Base-by-base conservation (phyloP, 768 basidiomycete species). In the Phallus indusiatus region DNA sequence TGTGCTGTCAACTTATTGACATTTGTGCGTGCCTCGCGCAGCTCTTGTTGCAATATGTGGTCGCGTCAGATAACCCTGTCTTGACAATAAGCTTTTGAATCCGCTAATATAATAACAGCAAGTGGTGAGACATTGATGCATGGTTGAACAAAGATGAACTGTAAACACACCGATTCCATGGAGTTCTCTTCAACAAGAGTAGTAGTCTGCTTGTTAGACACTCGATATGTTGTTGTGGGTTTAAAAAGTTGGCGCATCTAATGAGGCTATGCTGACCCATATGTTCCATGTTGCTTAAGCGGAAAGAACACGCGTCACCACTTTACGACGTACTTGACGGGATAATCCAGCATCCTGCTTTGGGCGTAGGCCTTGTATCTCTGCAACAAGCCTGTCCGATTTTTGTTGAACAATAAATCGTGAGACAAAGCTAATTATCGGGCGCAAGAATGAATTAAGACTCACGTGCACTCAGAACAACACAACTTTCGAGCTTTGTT, bases 381-480 rank as follows among this genome's bases (percentile, higher is more conserved):
- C 66, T 88, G 84, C 52, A 96, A 71, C 51, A 72, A 4, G 94
- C 93, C 70, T 93, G 90, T 12, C 93, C 93, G 28, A 95, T 86
- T 77, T 94, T 91, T 92, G 64, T 37, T 53, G 49, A 36, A 28
- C 35, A n/a, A 24, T 35, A 33, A 46, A n/a, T 48, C 22, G 53
- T 36, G n/a, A n/a, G n/a, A n/a, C n/a, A n/a, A n/a, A n/a, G n/a
- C n/a, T n/a, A n/a, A n/a, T n/a, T n/a, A 61, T 50, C 37, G n/a
- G n/a, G 10, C 21, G 18, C 35, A 58, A 53, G 24, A n/a, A 4
- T 17, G 24, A 16, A 34, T 35, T 24, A 42, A 28, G 35, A 76
- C 86, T 66, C 66, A 94, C 93, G 90, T 66, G 90, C 93, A 69
- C 91, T 91, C 57, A 95, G 76, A 59, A 86, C 81, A 62, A 96